Base-by-base conservation (phyloP, 2,329 filamentous ascomycete genomes). In the Cyclaneusma minus region DNA sequence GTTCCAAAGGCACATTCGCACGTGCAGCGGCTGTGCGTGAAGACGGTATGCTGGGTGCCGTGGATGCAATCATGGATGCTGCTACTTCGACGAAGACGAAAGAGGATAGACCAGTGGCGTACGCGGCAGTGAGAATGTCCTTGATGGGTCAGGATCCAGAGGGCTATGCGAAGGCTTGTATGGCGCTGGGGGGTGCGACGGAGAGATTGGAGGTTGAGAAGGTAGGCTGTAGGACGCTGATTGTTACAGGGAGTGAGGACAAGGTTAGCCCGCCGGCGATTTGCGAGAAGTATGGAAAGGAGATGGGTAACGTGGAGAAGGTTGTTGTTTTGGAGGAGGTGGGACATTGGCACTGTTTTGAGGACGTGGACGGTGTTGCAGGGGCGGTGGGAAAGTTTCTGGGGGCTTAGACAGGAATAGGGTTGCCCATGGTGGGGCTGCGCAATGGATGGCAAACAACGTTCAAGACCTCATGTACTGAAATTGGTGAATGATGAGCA, bases 161-260 rank as follows among this genome's bases (percentile, higher is more conserved):
- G 33, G 58, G 58, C 2, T 69, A 67, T 39, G 64, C 64, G 2
- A 69, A 68, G 33, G 63, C 52, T 0, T 62, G 59, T 21, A 46
- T 47, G 15, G 63, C 63, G 3, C 45, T 68, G 16, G 63, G 56
- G 3, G 44, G 44, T 4, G 52, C 53, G 1, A 41, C 40, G 2
- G 35, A 41, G 12, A 29, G 36, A 10, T 25, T 60, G 13, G 40
- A 51, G 13, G 35, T 59, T 3, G 34, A 43, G 12, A 32, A 40
- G 5, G 26, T 61, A 4, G 35, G 45, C 6, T 37, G 41, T 4
- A 36, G 43, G n/a, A 48, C 47, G 1, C 36, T 54, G 16, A 45
- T 67, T 21, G 32, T 66, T 2, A 57, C 56, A 0, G 60, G 62
- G 0, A 43, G 49, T 1, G 51, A 62, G 10, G 60, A 66, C 29